phyloP scores from a whole-genome alignment of 768 basidiomycete genomes.

The Termitomyces sp. region DNA sequence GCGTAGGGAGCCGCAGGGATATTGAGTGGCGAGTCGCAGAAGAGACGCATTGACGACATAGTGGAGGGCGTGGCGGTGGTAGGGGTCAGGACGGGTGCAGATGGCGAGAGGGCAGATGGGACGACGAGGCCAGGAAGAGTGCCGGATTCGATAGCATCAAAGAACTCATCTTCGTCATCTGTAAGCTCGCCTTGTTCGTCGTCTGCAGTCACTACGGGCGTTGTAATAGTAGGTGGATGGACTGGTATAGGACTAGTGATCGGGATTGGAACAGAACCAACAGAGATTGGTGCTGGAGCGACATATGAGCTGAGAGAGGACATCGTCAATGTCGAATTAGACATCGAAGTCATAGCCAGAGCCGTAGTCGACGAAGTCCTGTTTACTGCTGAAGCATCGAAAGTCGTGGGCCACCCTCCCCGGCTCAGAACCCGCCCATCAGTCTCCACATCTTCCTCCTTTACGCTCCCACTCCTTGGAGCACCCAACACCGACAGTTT shows the following conservation, averaged over 20 bases:
- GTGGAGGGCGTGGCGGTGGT: not conserved
- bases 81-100: not conserved
- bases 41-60: not conserved
- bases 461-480: not conserved
- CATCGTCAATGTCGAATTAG: not conserved
- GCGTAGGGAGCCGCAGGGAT: constrained; percentile 38
- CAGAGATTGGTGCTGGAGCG: not conserved
- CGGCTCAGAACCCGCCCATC: not conserved
- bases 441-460: not conserved
- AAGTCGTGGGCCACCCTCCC: no score
- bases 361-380: not conserved
- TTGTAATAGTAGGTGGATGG: not conserved
- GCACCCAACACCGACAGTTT: constrained; percentile 12
- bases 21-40: not conserved
- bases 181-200: constrained; percentile 34
- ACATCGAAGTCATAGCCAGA: not conserved
- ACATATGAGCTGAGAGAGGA: not conserved
- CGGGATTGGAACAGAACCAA: not conserved
- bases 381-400: not conserved
- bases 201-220: constrained; percentile 7
- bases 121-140: constrained; percentile 73
- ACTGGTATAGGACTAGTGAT: not conserved
- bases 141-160: constrained; percentile 89
- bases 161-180: constrained; percentile 93
- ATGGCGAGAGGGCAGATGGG: constrained; percentile 3